These are phyloP conservation scores for Penicillium nucicola DNA, from an alignment of 495 filamentous ascomycete species.

Conservation along the genomic window DNA sequence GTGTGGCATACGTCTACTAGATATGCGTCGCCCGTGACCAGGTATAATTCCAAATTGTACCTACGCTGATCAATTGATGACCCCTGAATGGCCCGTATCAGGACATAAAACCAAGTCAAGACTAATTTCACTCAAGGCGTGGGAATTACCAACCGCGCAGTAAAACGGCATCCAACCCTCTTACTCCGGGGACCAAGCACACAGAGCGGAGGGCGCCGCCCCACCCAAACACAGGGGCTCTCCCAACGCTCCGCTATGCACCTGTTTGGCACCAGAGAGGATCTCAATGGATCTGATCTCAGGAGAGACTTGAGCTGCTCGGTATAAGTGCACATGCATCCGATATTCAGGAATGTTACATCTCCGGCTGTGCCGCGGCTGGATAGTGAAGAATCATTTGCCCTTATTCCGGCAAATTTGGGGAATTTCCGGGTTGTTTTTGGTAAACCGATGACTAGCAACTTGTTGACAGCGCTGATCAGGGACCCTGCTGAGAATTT, in stretches of 20 bases:
- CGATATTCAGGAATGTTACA: too few species aligned
- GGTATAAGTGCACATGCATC: too few species aligned
- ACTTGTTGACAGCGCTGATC: slow-evolving; percentile 11
- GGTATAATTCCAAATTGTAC: background rate
- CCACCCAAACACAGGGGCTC: too few species aligned
- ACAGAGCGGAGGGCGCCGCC: too few species aligned
- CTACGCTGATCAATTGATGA: slow-evolving; percentile 3
- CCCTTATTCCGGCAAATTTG: background rate
- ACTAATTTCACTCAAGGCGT: too few species aligned
- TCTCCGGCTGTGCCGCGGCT: too few species aligned
- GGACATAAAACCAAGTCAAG: background rate
- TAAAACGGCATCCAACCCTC: background rate
- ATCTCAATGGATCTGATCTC: too few species aligned
- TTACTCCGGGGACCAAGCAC: too few species aligned
- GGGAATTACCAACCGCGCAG: background rate
- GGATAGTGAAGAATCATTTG: background rate
- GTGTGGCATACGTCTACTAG: background rate
- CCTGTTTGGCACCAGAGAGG: too few species aligned
- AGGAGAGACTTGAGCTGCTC: too few species aligned
- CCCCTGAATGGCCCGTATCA: slow-evolving; percentile 13
- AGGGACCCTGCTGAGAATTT: background rate
- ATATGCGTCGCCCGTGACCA: background rate
- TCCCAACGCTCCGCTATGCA: too few species aligned
- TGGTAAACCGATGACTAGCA: too few species aligned
- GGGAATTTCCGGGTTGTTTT: background rate